Evolutionary conservation across 768 basidiomycete species (phyloP).

Genomic region (Mycena epipterygia): DNA sequence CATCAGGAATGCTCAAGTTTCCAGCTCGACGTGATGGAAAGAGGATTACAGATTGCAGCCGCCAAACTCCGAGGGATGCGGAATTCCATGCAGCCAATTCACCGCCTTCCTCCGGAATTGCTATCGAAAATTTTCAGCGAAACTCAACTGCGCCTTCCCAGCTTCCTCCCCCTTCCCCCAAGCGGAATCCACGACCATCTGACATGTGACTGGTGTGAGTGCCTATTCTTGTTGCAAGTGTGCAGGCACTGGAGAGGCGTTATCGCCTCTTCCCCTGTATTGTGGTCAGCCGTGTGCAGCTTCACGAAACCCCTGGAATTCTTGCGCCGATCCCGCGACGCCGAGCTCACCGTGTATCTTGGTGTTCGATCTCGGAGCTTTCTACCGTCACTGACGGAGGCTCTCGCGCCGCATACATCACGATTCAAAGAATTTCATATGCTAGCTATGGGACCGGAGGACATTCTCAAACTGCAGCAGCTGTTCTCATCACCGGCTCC

Average conservation of each 20-base stretch:
- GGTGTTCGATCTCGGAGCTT: slow-evolving; percentile 9
- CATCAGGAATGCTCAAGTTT: not conserved
- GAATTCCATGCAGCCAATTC: slow-evolving; percentile 24
- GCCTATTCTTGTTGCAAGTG: slow-evolving; percentile 17
- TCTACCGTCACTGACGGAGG: not conserved
- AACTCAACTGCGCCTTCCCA: slow-evolving; percentile 2
- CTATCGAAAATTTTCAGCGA: slow-evolving; percentile 23
- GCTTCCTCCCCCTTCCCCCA: slow-evolving; percentile 24
- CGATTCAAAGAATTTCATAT: slow-evolving; percentile 25
- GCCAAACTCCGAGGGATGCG: slow-evolving; percentile 19
- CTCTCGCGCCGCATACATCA: not conserved
- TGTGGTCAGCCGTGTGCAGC: slow-evolving; percentile 30
- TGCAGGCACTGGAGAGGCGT: slow-evolving; percentile 37
- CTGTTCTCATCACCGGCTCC: slow-evolving; percentile 24
- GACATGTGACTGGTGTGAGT: not conserved
- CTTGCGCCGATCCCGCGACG: slow-evolving; percentile 22
- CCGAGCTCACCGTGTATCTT: slow-evolving; percentile 29
- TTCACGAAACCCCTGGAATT: slow-evolving; percentile 7
- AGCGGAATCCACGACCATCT: not conserved
- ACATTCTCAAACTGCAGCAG: slow-evolving; percentile 11
- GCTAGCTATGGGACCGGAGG: not conserved
- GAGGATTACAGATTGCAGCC: not conserved
- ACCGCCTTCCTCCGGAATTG: slow-evolving; percentile 34
- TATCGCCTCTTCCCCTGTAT: slow-evolving; percentile 25
- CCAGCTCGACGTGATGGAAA: slow-evolving; percentile 20